Evolutionary conservation across 768 basidiomycete species (phyloP), one percentile per base, ranked within the genome.

Genomic region (Mycena rebaudengoi): DNA sequence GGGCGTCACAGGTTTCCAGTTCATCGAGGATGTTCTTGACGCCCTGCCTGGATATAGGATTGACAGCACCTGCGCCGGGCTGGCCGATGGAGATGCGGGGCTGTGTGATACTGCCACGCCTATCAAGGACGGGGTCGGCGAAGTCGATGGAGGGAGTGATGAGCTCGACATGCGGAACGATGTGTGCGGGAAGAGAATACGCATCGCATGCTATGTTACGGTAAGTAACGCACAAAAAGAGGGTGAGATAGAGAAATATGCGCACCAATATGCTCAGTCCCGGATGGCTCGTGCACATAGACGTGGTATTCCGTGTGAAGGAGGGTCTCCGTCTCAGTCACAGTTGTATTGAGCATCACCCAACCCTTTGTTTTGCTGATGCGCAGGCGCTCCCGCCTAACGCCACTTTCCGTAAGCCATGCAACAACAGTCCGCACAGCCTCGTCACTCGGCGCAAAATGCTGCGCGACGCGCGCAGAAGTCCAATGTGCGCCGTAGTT

Each of bases 401-500:
- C 73, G 1, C 85, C 86, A 20, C 73, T 71, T 12, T 74, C 73
- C 20, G 72, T 56, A 1, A 87, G 70, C 85, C 85, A 86, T 7
- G 69, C 62, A 7, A 64, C 75, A 18, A 86, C 84, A 6, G 78
- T 67, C 13, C 75, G 65, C 41, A 85, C 72, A 8, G 82, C 77
- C 32, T 82, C 80, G 8, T 56, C 54, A 23, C 74, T 75, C 14
- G 85, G 83, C 2, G 82, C 74, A 71, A 87, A 87, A 10, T 76
- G 75, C 11, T 78, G 73, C 5, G 80, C 76, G 23, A 86, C 76
- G 48, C 82, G 67, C 7, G 73, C 75, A 7, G 85, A 70, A 5
- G 77, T 72, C 78, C 82, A 84, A 66, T 86, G 85, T 56, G 81
- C 73, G 18, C 85, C 84, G 67, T 86, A 87, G 60, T 74, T 74